These are phyloP conservation scores for Lichtheimia hyalospora DNA, from an alignment of 371 early-diverging fungal genomes.

Conservation along the genomic window DNA sequence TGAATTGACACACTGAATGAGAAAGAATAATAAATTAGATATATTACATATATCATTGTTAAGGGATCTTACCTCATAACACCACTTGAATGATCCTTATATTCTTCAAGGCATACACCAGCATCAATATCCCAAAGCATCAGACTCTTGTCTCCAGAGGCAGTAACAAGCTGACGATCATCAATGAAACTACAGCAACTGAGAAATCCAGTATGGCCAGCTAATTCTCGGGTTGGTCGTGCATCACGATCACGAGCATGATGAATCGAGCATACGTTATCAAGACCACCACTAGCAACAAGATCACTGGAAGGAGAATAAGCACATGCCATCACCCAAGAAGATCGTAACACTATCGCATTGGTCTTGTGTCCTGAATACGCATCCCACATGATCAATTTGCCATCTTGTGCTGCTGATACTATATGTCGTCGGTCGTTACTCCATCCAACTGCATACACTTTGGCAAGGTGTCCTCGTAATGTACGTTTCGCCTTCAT, in stretches of 20 bases:
- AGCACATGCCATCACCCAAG: slow-evolving; percentile 99
- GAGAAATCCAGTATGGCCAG: slow-evolving; percentile 95
- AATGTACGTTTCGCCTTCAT: slow-evolving; percentile 93
- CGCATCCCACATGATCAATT: slow-evolving; percentile 97
- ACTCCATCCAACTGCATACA: slow-evolving; percentile 98
- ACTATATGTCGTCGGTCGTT: slow-evolving; percentile 90
- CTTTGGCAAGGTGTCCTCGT: slow-evolving; percentile 96
- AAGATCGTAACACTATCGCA: slow-evolving; percentile 93
- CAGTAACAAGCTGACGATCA: slow-evolving; percentile 92
- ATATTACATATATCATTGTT: no score
- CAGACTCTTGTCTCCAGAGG: slow-evolving; percentile 95
- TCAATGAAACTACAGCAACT: slow-evolving; percentile 93
- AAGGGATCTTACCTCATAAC: slow-evolving; percentile 77
- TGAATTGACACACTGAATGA: slow-evolving; percentile 73
- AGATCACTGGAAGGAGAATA: slow-evolving; percentile 94
- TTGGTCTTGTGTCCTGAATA: slow-evolving; percentile 95
- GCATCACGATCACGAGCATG: slow-evolving; percentile 89
- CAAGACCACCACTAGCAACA: slow-evolving; percentile 97
- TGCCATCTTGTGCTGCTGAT: slow-evolving; percentile 96
- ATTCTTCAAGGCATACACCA: slow-evolving; percentile 88
- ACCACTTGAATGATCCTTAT: slow-evolving; percentile 94
- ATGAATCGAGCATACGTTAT: slow-evolving; percentile 95
- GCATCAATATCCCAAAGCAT: slow-evolving; percentile 98
- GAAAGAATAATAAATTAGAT: not conserved
- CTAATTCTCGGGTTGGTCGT: slow-evolving; percentile 89